Evolutionary conservation across 371 early-diverging fungal species (phyloP).

Genomic region (Mucor circinelloides): DNA sequence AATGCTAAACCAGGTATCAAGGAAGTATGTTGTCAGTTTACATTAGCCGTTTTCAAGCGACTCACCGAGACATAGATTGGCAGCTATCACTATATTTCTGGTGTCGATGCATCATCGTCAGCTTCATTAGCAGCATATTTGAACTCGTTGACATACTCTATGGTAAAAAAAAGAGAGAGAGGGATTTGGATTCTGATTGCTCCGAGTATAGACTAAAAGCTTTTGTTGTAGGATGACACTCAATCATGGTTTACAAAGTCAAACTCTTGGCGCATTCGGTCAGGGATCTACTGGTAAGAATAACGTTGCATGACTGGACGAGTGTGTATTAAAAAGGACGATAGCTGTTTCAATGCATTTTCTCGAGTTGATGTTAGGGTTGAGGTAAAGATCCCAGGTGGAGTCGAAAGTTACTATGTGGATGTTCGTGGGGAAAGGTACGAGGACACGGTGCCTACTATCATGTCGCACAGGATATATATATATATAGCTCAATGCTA

Average conservation of each 20-base stretch:
- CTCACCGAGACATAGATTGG: slow-evolving; percentile 24
- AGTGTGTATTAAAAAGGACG: neutral
- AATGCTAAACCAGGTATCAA: slow-evolving; percentile 79
- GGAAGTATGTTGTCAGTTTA: slow-evolving; percentile 60
- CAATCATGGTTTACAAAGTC: slow-evolving; percentile 73
- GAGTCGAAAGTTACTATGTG: slow-evolving; percentile 92
- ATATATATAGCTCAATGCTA: neutral
- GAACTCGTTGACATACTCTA: slow-evolving; percentile 92
- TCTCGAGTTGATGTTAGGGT: slow-evolving; percentile 95
- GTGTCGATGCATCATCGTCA: slow-evolving; percentile 92
- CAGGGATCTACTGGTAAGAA: slow-evolving; percentile 66
- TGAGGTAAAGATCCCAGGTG: slow-evolving; percentile 95
- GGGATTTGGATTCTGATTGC: neutral
- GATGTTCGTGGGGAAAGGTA: slow-evolving; percentile 79
- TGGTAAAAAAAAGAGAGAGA: too few species aligned
- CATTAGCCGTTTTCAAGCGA: neutral
- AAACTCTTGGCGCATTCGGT: slow-evolving; percentile 67
- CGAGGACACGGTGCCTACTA: neutral
- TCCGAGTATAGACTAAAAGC: neutral
- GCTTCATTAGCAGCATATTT: slow-evolving; percentile 93
- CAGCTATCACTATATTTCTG: slow-evolving; percentile 91
- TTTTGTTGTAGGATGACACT: slow-evolving; percentile 53
- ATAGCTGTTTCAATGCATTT: slow-evolving; percentile 93
- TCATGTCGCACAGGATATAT: neutral
- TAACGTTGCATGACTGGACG: neutral